Conservation (phyloP, 805 yeast genomes). For the Kluyveromyces lactis region DNA sequence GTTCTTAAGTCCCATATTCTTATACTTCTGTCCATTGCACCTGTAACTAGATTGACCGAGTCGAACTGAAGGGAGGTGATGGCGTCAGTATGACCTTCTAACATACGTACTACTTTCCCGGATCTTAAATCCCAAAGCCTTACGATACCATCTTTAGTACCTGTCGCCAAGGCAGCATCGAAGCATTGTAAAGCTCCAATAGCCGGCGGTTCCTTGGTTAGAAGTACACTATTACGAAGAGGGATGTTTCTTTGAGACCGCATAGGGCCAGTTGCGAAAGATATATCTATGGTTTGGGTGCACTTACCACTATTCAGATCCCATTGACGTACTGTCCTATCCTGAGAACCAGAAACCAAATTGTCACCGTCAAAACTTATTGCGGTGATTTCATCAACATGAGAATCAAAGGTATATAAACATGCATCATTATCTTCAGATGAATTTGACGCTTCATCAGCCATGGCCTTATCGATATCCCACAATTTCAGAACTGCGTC, state of each 20-base stretch:
- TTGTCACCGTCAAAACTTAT: constrained; percentile 43
- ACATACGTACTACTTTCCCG: constrained; percentile 54
- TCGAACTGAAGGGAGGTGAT: constrained; percentile 64
- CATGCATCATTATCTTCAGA: constrained; percentile 27
- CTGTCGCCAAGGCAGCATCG: constrained; percentile 73
- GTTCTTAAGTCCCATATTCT: constrained; percentile 69
- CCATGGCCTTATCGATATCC: constrained; percentile 36
- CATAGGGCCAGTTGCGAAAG: constrained; percentile 13
- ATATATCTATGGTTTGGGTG: constrained; percentile 62
- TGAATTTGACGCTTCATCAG: constrained; percentile 11
- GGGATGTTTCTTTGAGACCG: constrained; percentile 5
- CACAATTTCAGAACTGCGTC: constrained; percentile 59
- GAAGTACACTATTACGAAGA: constrained; percentile 5
- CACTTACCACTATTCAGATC: constrained; percentile 59
- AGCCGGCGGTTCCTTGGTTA: constrained; percentile 30
- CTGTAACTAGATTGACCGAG: constrained; percentile 53
- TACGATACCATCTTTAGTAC: constrained; percentile 68
- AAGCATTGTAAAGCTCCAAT: constrained; percentile 63
- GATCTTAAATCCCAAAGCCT: constrained; percentile 70
- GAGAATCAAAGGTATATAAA: constrained; percentile 49
- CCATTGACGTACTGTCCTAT: constrained; percentile 70
- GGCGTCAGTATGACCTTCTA: constrained; percentile 63
- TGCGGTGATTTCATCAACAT: constrained; percentile 59
- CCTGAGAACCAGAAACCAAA: constrained; percentile 64
- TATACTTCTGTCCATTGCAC: constrained; percentile 53